A percentile compares a stretch with the other conserved stretches of the same genome.
These are phyloP conservation scores for Postia placenta DNA, from an alignment of 768 basidiomycete species.

Conservation along the genomic window DNA sequence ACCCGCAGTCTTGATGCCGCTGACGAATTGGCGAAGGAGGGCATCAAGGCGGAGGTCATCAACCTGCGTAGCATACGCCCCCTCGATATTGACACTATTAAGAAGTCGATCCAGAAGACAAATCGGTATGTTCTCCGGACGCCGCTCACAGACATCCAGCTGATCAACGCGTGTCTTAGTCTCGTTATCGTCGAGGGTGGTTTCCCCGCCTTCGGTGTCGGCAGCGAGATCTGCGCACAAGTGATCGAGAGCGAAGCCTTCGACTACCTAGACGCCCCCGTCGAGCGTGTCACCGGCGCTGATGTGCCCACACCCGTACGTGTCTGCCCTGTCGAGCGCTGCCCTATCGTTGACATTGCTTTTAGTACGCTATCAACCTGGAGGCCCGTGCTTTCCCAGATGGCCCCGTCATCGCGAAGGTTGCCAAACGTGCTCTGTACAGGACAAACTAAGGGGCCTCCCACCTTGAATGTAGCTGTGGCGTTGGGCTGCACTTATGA, in stretches of 20 bases:
- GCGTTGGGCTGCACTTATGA: neutral
- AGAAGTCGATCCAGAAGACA: conserved; percentile 96
- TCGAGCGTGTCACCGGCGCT: conserved; percentile 96
- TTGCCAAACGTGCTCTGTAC: conserved; percentile 90
- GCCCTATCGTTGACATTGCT: conserved; percentile 4
- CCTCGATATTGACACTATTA: conserved; percentile 96
- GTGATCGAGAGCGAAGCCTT: conserved; percentile 97
- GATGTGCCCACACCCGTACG: conserved; percentile 94
- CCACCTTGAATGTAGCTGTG: too few species aligned
- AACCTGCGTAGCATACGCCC: conserved; percentile 95
- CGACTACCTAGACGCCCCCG: conserved; percentile 97
- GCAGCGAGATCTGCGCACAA: conserved; percentile 97
- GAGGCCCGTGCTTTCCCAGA: conserved; percentile 94
- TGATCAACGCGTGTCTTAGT: conserved; percentile 31
- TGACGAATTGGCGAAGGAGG: conserved; percentile 89
- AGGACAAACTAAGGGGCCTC: conserved; percentile 61
- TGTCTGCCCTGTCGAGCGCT: conserved; percentile 14
- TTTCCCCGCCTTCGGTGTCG: conserved; percentile 97
- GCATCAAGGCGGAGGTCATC: conserved; percentile 95
- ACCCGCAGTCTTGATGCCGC: conserved; percentile 93
- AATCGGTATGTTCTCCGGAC: conserved; percentile 66
- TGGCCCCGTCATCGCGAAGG: conserved; percentile 85
- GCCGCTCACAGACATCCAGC: too few species aligned
- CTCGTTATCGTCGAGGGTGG: conserved; percentile 96
- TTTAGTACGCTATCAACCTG: conserved; percentile 83